Evolutionary conservation across 768 basidiomycete species (phyloP).

Genomic region (Lactarius evosmus): DNA sequence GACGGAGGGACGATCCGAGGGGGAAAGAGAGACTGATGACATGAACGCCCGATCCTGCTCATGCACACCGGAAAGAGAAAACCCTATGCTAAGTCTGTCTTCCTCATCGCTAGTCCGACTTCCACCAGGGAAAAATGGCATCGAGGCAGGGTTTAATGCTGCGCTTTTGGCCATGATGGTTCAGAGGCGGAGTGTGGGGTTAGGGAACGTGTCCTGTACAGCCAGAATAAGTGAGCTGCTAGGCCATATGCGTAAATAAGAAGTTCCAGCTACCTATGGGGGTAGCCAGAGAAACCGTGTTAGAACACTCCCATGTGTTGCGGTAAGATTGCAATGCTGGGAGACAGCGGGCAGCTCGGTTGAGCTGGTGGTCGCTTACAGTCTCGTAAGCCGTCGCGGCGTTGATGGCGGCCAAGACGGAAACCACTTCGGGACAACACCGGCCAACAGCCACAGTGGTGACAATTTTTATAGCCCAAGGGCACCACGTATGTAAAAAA

Average conservation of each 20-base stretch:
- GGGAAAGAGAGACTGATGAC: constrained; percentile 57
- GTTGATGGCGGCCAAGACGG: constrained; percentile 27
- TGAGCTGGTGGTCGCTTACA: constrained; percentile 26
- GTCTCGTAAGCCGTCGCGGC: constrained; percentile 26
- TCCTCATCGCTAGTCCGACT: constrained; percentile 58
- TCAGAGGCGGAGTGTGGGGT: constrained; percentile 19
- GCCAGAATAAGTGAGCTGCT: constrained; percentile 18
- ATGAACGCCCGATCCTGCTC: constrained; percentile 43
- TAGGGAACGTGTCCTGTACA: constrained; percentile 22
- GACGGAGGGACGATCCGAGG: constrained; percentile 63
- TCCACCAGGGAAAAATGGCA: constrained; percentile 79
- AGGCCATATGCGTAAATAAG: constrained; percentile 12
- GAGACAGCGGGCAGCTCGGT: constrained; percentile 25
- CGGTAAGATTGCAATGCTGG: constrained; percentile 10
- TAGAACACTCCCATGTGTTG: constrained; percentile 28
- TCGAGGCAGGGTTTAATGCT: constrained; percentile 76
- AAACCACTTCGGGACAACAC: constrained; percentile 10
- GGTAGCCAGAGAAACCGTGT: constrained; percentile 6
- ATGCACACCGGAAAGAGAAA: constrained; percentile 46
- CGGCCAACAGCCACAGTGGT: constrained; percentile 12
- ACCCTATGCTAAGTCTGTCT: constrained; percentile 42
- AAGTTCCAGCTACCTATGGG: constrained; percentile 21
- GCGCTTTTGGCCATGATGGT: constrained; percentile 65
- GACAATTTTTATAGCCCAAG: not conserved
- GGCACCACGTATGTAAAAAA: not conserved